Evolutionary conservation across 148 eudicot genomes (phyloP).

Genomic region (Selenicereus undatus): DNA sequence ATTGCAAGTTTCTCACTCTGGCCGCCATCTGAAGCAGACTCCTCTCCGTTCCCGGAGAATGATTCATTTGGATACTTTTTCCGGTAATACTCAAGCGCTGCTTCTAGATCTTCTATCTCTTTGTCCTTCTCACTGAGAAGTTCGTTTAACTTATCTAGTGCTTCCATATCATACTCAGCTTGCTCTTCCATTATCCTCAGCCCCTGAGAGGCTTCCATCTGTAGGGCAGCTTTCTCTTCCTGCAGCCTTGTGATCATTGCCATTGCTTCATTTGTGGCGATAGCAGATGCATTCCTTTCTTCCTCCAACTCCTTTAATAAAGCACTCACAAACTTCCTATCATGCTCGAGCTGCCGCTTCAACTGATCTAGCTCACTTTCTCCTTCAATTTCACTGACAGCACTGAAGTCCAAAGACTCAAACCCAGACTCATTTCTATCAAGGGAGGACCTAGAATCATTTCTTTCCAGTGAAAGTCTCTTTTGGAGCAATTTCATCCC

Average conservation of each 20-base stretch:
- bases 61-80: slow-evolving; percentile 36
- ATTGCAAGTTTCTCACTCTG: slow-evolving; percentile 5
- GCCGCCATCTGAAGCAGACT: slow-evolving; percentile 26
- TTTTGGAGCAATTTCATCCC: slow-evolving; percentile 64
- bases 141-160: slow-evolving; percentile 66
- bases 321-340: slow-evolving; percentile 54
- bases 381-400: slow-evolving; percentile 81
- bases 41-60: slow-evolving; percentile 24
- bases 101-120: slow-evolving; percentile 74
- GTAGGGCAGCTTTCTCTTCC: slow-evolving; percentile 89
- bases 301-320: slow-evolving; percentile 88
- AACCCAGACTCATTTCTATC: slow-evolving; percentile 55
- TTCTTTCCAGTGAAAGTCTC: slow-evolving; percentile 79
- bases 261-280: slow-evolving; percentile 90
- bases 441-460: slow-evolving; percentile 63
- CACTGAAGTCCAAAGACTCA: slow-evolving; percentile 43
- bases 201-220: slow-evolving; percentile 94
- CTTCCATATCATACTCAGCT: slow-evolving; percentile 87
- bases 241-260: slow-evolving; percentile 95
- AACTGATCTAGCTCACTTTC: slow-evolving; percentile 63
- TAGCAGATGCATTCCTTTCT: slow-evolving; percentile 88
- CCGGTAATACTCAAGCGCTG: slow-evolving; percentile 55
- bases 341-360: slow-evolving; percentile 86
- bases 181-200: slow-evolving; percentile 97
- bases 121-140: slow-evolving; percentile 70